Evolutionary conservation across 2,329 filamentous ascomycete species (phyloP).

Genomic region (Metarhizium brunneum): DNA sequence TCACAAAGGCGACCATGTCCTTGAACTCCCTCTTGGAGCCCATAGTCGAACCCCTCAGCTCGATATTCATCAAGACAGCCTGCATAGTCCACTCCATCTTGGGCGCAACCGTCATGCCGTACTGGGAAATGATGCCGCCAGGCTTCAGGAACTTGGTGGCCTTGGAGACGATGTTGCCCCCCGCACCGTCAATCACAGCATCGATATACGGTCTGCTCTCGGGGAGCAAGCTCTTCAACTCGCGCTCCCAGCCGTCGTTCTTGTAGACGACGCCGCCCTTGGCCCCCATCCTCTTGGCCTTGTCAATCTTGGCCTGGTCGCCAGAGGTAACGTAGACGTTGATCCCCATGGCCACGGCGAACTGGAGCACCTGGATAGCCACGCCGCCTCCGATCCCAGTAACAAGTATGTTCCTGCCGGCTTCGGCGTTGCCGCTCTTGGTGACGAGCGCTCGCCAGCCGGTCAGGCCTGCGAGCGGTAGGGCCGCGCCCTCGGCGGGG

Average conservation of each 20-base stretch:
- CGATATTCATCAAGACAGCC: slow-evolving; percentile 79
- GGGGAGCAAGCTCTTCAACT: slow-evolving; percentile 54
- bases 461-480: slow-evolving; percentile 79
- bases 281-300: slow-evolving; percentile 64
- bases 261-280: slow-evolving; percentile 74
- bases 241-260: slow-evolving; percentile 71
- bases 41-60: slow-evolving; percentile 85
- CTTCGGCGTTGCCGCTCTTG: slow-evolving; percentile 57
- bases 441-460: slow-evolving; percentile 78
- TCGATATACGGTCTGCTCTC: slow-evolving; percentile 62
- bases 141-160: slow-evolving; percentile 60
- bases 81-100: slow-evolving; percentile 82
- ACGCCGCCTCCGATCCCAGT: slow-evolving; percentile 93
- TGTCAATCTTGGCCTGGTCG: slow-evolving; percentile 63
- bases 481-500: slow-evolving; percentile 66
- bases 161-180: slow-evolving; percentile 68
- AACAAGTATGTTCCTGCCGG: slow-evolving; percentile 66
- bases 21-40: slow-evolving; percentile 79
- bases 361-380: slow-evolving; percentile 71
- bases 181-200: slow-evolving; percentile 82
- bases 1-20: slow-evolving; percentile 83
- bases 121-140: slow-evolving; percentile 75
- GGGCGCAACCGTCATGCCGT: slow-evolving; percentile 83
- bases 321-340: slow-evolving; percentile 74
- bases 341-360: slow-evolving; percentile 64